Base-by-base conservation (phyloP, 768 basidiomycete genomes). In the Suillus plorans region DNA sequence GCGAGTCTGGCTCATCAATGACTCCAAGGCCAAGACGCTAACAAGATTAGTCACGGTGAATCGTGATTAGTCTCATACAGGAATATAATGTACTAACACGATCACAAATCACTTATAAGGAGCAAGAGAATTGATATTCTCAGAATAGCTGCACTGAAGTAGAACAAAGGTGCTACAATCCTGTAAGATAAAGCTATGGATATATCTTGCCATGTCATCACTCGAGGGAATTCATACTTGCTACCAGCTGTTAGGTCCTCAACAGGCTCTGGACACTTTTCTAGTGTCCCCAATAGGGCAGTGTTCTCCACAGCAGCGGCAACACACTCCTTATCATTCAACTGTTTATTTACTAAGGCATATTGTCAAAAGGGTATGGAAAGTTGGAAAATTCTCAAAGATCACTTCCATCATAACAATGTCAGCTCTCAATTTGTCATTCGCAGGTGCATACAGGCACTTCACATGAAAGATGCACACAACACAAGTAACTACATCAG, bases 291-390 rank as follows among this genome's bases (percentile, higher is more conserved):
- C 2, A 98, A 74, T 5, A 99, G 83, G 36, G 90, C 85, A 3
- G 87, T 84, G 77, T 99, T 99, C 77, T 99, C 97, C 57, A 99
- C 82, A 1, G 97, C 97, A 13, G 97, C 97, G 31, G 95, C 95
- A 2, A 99, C 97, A 47, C 97, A 84, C 78, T 99, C 97, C 77
- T 99, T 99, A 80, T 99, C 97, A 71, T 99, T 99, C 41, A 99
- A 82, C 72, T 99, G 97, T 75, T 98, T 98, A 78, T 99, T 99
- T 14, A 99, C 97, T 97, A 57, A 31, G 8, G 14, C 8, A 45
- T 60, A 9, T 4, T 8, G 41, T 63, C 39, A 44, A 34, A n/a
- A 25, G 10, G 12, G 9, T 41, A 18, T 31, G 9, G 47, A 34
- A 28, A n/a, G n/a, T n/a, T n/a, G n/a, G n/a, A n/a, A n/a, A n/a